These are phyloP conservation scores for Eucalyptus marginata DNA, from an alignment of 345 rosid species.

Conservation along the genomic window DNA sequence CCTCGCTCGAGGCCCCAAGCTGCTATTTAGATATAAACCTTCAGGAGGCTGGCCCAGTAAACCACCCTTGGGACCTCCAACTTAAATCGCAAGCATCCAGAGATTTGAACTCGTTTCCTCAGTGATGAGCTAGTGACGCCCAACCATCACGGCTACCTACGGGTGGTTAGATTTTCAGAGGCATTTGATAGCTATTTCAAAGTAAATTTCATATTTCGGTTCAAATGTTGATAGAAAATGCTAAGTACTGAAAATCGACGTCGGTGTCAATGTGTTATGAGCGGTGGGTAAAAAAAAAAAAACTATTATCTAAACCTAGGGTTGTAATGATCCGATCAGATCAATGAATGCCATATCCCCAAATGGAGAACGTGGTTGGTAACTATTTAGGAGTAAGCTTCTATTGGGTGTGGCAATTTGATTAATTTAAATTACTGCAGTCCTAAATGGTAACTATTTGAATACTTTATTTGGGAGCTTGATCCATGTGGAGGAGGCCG, in stretches of 20 bases:
- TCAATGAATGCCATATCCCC: not conserved
- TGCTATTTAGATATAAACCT: no score
- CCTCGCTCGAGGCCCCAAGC: no score
- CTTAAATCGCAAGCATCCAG: no score
- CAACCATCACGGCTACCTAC: no score
- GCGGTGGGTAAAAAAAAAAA: not conserved
- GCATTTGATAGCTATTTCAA: not conserved
- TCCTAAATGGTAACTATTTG: not conserved
- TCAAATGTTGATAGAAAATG: not conserved
- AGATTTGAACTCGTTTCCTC: no score
- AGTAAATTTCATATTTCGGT: not conserved
- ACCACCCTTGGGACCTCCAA: no score
- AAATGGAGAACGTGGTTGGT: not conserved
- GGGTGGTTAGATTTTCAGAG: not conserved
- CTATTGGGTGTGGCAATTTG: not conserved
- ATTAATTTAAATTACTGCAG: not conserved
- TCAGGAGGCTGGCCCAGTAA: no score
- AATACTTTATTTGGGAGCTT: not conserved
- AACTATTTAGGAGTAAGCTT: not conserved
- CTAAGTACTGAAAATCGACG: not conserved
- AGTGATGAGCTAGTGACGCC: no score
- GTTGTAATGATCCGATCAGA: not conserved
- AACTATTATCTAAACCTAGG: not conserved
- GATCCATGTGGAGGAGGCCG: not conserved
- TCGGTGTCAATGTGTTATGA: not conserved